Percentiles rank a stretch among this genome's conserved stretches.
phyloP scores from a whole-genome alignment of 2,329 filamentous ascomycete species.

The Onygenales sp. region DNA sequence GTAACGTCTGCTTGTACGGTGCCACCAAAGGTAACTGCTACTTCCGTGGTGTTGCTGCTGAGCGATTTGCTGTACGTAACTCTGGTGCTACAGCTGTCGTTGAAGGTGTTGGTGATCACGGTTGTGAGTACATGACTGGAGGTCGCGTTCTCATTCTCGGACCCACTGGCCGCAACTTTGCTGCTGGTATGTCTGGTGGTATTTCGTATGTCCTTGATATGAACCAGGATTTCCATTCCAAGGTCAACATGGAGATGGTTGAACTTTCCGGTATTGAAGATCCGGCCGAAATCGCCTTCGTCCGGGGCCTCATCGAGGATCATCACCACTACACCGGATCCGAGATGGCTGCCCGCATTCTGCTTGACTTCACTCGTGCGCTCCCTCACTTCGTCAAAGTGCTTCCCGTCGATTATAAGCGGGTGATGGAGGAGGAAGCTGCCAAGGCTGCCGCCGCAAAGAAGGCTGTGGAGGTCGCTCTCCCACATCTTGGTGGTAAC shows the following conservation, averaged over 20 bases:
- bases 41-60: conserved; percentile 93
- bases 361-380: conserved; percentile 91
- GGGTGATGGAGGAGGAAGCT: conserved; percentile 76
- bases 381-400: conserved; percentile 89
- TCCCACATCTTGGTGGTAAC: conserved; percentile 62
- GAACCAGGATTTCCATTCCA: conserved; percentile 77
- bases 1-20: conserved; percentile 92
- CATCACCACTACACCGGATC: conserved; percentile 98
- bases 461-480: conserved; percentile 69
- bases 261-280: conserved; percentile 78
- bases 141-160: conserved; percentile 82
- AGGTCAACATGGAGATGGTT: conserved; percentile 97
- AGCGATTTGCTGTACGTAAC: conserved; percentile 94
- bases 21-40: conserved; percentile 84
- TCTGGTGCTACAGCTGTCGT: conserved; percentile 94
- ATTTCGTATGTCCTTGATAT: conserved; percentile 92
- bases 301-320: conserved; percentile 87
- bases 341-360: conserved; percentile 81
- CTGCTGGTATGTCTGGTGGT: conserved; percentile 96
- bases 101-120: conserved; percentile 91
- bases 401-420: conserved; percentile 91
- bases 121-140: conserved; percentile 98
- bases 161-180: conserved; percentile 89
- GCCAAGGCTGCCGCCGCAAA: conserved; percentile 77
- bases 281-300: conserved; percentile 76